Percentiles rank a stretch among this genome's conserved stretches.
These are phyloP conservation scores for Gossypium herbaceum DNA, from an alignment of 345 rosid genomes.

Conservation along the genomic window DNA sequence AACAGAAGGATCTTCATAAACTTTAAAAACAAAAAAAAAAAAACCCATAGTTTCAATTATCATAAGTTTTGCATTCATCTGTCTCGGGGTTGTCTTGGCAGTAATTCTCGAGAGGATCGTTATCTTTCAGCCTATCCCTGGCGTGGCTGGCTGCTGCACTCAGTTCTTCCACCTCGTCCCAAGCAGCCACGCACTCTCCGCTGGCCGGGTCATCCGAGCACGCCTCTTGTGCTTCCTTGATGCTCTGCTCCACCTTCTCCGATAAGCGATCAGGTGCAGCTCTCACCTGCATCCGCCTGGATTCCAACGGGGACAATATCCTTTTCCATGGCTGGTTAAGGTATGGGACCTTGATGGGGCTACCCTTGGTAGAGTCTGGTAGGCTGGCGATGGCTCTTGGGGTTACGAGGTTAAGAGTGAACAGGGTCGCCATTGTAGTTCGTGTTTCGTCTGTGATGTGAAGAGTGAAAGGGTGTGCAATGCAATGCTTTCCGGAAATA, in stretches of 20 bases:
- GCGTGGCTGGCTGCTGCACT: slow-evolving; percentile 99
- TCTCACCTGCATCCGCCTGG: slow-evolving; percentile 35
- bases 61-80: slow-evolving; percentile 93
- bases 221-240: slow-evolving; percentile 68
- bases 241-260: slow-evolving; percentile 81
- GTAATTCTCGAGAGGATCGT: slow-evolving; percentile 77
- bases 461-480: background rate
- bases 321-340: slow-evolving; percentile 49
- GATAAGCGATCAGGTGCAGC: slow-evolving; percentile 74
- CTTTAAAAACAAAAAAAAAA: background rate
- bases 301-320: slow-evolving; percentile 16
- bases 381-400: slow-evolving; percentile 34
- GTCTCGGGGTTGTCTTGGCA: slow-evolving; percentile 96
- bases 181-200: slow-evolving; percentile 98
- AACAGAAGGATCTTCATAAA: background rate
- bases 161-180: slow-evolving; percentile 99
- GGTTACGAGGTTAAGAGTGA: slow-evolving; percentile 43
- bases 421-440: slow-evolving; percentile 48
- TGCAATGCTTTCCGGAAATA: background rate
- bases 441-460: background rate
- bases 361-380: slow-evolving; percentile 17
- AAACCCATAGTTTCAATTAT: slow-evolving; percentile 32
- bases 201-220: slow-evolving; percentile 80
- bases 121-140: slow-evolving; percentile 68
- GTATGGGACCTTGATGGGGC: slow-evolving; percentile 12